These are phyloP conservation scores for Sicyos edulis DNA, from an alignment of 306 rosid genomes.

Conservation along the genomic window DNA sequence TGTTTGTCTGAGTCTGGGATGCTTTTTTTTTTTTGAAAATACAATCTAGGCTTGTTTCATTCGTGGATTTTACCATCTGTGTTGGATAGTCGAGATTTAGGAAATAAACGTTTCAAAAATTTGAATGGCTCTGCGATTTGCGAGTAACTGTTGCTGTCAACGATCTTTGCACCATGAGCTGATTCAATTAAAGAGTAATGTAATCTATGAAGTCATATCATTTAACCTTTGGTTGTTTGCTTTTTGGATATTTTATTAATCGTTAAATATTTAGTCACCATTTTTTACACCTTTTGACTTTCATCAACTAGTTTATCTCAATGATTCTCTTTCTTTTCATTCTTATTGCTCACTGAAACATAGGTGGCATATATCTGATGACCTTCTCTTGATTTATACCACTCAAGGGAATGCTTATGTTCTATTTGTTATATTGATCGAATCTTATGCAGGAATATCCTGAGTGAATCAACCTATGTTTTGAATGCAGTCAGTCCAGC, in stretches of 20 bases:
- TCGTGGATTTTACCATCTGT: background rate
- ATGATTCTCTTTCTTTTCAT: background rate
- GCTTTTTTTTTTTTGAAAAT: too few relatives aligned
- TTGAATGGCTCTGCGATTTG: background rate
- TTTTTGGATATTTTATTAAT: background rate
- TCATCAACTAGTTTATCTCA: background rate
- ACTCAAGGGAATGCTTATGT: background rate
- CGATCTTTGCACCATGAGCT: too few relatives aligned
- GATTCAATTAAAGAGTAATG: background rate
- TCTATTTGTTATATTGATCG: slow-evolving; percentile 20
- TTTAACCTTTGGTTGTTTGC: background rate
- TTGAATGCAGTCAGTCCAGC: slow-evolving; percentile 61
- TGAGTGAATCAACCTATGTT: slow-evolving; percentile 49
- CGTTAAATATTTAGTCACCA: background rate
- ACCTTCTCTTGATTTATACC: too few relatives aligned
- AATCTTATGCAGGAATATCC: slow-evolving; percentile 50
- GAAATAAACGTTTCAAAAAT: background rate
- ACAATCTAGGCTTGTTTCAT: too few relatives aligned
- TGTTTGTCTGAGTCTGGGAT: too few relatives aligned
- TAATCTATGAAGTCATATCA: background rate
- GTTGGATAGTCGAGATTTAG: background rate
- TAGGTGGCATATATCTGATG: too few relatives aligned
- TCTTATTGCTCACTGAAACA: background rate
- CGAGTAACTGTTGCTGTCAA: too few relatives aligned
- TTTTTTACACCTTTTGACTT: background rate